Conservation (phyloP, 768 basidiomycete species). For the Cyclocybe aegerita region DNA sequence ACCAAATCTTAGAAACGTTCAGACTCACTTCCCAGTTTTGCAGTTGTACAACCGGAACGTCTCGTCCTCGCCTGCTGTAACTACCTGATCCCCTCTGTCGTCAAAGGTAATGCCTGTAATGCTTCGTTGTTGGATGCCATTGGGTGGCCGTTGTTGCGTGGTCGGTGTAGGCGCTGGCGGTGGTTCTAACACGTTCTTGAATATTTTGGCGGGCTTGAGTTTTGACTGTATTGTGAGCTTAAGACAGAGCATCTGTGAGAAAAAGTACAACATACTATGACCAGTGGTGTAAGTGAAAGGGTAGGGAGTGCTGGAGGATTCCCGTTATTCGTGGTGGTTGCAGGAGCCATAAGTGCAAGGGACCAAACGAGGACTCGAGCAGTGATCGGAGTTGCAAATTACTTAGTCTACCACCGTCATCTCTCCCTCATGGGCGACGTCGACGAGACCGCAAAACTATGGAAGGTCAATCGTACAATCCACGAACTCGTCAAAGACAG, state of each 20-base stretch:
- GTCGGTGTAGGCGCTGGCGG: constrained; percentile 46
- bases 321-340: constrained; percentile 36
- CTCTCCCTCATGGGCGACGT: constrained; percentile 57
- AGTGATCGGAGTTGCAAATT: constrained; percentile 59
- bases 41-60: constrained; percentile 87
- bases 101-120: constrained; percentile 92
- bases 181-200: constrained; percentile 74
- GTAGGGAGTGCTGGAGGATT: constrained; percentile 15
- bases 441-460: constrained; percentile 85
- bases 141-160: constrained; percentile 31
- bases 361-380: constrained; percentile 4
- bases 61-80: constrained; percentile 92
- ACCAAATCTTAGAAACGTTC: constrained; percentile 14
- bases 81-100: constrained; percentile 80
- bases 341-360: constrained; percentile 38
- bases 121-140: constrained; percentile 56
- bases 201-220: constrained; percentile 88
- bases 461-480: constrained; percentile 95
- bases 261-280: constrained; percentile 44
- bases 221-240: constrained; percentile 45
- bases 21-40: constrained; percentile 89
- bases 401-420: constrained; percentile 19
- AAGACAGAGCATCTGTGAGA: background rate
- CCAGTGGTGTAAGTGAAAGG: constrained; percentile 27
- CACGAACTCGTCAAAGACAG: constrained; percentile 96